A percentile compares a stretch with the other conserved stretches of the same genome.
Evolutionary conservation across 306 rosid genomes (phyloP).

Genomic region (Fragaria iinumae): DNA sequence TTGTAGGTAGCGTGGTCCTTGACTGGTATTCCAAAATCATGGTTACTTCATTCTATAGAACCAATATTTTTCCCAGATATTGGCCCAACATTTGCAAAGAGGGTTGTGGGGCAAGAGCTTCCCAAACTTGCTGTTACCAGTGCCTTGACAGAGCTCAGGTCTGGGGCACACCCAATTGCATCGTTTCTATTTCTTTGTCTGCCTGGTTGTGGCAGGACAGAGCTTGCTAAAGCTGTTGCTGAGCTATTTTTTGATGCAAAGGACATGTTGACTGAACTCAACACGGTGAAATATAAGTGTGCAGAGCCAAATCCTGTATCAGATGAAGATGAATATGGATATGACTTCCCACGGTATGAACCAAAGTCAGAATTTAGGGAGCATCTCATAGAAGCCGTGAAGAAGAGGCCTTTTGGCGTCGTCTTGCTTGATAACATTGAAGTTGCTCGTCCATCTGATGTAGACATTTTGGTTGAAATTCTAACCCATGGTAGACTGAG

Average conservation of each 20-base stretch:
- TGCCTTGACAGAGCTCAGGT: background rate
- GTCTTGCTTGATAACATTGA: constrained; percentile 9
- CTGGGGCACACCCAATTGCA: constrained; percentile 4
- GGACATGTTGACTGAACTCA: constrained; percentile 6
- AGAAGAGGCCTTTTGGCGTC: background rate
- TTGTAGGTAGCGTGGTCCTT: constrained; percentile 2
- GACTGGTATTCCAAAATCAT: constrained; percentile 13
- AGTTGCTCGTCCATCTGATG: background rate
- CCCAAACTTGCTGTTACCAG: background rate
- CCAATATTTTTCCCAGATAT: background rate
- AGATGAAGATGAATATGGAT: background rate
- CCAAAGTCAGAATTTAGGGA: background rate
- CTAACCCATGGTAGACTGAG: background rate
- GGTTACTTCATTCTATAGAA: constrained; percentile 2
- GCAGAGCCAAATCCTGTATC: background rate
- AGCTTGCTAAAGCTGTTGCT: constrained; percentile 13
- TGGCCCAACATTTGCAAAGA: constrained; percentile 6
- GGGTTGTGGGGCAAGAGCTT: constrained; percentile 14
- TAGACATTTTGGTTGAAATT: background rate
- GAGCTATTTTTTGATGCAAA: constrained; percentile 6
- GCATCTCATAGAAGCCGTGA: background rate
- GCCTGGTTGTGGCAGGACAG: constrained; percentile 16
- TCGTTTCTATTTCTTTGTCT: background rate
- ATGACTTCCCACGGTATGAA: background rate
- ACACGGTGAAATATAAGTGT: background rate